Percentiles rank a stretch among this genome's conserved stretches.
Evolutionary conservation across 768 basidiomycete genomes (phyloP).

Genomic region (Tremella fuciformis): DNA sequence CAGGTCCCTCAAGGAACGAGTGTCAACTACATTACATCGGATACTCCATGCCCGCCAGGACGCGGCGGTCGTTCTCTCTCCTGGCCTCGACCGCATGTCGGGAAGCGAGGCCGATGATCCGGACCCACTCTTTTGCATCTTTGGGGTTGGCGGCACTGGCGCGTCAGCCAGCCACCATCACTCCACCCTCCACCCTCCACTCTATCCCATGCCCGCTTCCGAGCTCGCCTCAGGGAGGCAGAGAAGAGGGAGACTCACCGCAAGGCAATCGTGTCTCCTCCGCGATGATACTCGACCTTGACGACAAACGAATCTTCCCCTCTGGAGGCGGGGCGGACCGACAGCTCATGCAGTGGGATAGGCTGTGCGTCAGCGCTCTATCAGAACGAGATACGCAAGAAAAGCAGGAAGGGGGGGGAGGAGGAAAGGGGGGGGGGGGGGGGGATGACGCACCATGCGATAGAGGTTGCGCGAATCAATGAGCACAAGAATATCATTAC

Average conservation of each 20-base stretch:
- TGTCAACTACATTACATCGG: neutral
- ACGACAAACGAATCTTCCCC: conserved; percentile 59
- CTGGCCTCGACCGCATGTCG: conserved; percentile 15
- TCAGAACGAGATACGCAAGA: conserved; percentile 9
- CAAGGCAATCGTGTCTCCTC: conserved; percentile 64
- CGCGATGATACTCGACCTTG: conserved; percentile 65
- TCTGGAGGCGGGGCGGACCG: conserved; percentile 26
- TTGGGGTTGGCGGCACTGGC: conserved; percentile 18
- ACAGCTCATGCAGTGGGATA: conserved; percentile 56
- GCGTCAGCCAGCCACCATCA: conserved; percentile 7
- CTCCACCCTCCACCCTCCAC: neutral
- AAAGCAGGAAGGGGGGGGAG: neutral
- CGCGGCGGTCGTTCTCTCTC: conserved; percentile 10
- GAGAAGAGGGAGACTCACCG: conserved; percentile 26
- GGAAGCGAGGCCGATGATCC: conserved; percentile 25
- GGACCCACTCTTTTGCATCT: conserved; percentile 39
- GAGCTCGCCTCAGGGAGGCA: neutral
- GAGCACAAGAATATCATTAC: conserved; percentile 83
- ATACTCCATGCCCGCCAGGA: conserved; percentile 1
- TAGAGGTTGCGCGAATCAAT: conserved; percentile 75
- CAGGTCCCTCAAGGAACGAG: too few species aligned
- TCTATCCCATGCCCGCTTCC: neutral
- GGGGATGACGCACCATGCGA: conserved; percentile 64
- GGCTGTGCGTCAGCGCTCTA: conserved; percentile 55
- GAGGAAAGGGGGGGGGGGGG: neutral